Conservation (phyloP, 2,329 filamentous ascomycete species). For the Cyphellophora attinorum region DNA sequence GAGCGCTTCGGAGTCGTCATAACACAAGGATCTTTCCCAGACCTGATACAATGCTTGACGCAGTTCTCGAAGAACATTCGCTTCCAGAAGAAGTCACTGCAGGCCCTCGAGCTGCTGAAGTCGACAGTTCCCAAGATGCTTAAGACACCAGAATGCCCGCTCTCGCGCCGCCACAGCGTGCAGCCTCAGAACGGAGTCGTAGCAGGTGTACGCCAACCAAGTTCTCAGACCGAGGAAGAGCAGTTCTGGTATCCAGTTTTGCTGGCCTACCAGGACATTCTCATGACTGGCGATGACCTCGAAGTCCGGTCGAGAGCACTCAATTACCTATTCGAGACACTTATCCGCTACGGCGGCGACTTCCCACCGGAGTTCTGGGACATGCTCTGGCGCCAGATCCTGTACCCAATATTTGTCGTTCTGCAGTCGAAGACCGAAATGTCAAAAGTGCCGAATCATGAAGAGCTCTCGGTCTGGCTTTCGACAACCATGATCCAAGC, state of each 20-base stretch:
- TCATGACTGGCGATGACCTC: constrained; percentile 98
- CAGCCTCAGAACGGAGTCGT: constrained; percentile 37
- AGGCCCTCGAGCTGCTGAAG: constrained; percentile 90
- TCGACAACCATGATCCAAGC: constrained; percentile 99
- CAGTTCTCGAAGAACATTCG: constrained; percentile 98
- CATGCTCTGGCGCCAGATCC: constrained; percentile 88
- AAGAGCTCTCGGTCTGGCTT: constrained; percentile 95
- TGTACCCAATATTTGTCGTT: constrained; percentile 98
- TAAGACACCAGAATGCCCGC: constrained; percentile 84
- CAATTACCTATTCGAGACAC: constrained; percentile 91
- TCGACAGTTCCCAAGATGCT: constrained; percentile 92
- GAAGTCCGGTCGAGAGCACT: constrained; percentile 83
- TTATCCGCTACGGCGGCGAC: constrained; percentile 80
- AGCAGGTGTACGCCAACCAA: constrained; percentile 52
- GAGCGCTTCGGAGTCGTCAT: constrained; percentile 93
- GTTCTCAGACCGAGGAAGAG: constrained; percentile 82
- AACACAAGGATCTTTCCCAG: constrained; percentile 90
- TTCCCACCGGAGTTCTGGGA: constrained; percentile 97
- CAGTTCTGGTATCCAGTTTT: constrained; percentile 98
- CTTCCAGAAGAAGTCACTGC: constrained; percentile 96
- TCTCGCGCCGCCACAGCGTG: constrained; percentile 57
- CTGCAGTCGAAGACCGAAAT: constrained; percentile 93
- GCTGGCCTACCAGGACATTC: constrained; percentile 95
- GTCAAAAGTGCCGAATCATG: constrained; percentile 88
- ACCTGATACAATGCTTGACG: constrained; percentile 89